Percentiles rank a stretch among this genome's conserved stretches.
These are phyloP conservation scores for Rhynchosporium agropyri DNA, from an alignment of 2,329 filamentous ascomycete genomes.

Conservation along the genomic window DNA sequence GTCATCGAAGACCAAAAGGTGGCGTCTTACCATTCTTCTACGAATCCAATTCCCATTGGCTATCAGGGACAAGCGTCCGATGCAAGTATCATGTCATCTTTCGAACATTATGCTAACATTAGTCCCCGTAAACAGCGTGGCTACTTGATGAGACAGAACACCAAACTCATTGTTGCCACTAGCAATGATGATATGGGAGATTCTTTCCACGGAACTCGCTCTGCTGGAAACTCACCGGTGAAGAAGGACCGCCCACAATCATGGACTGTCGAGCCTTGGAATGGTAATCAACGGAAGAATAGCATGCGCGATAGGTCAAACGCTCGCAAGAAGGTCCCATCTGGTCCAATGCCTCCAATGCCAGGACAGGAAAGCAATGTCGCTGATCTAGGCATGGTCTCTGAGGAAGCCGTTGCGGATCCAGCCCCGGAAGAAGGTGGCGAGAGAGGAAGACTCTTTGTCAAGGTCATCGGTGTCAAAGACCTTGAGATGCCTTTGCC, in stretches of 20 bases:
- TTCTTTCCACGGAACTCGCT: conserved; percentile 56
- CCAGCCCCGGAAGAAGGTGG: conserved; percentile 71
- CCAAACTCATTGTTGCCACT: conserved; percentile 93
- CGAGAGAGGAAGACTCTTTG: conserved; percentile 89
- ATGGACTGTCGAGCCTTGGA: conserved; percentile 98
- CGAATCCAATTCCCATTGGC: conserved; percentile 29
- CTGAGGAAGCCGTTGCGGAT: conserved; percentile 59
- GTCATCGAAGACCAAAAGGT: conserved; percentile 98
- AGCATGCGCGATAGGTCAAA: conserved; percentile 62
- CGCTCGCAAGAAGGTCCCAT: conserved; percentile 44
- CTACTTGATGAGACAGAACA: conserved; percentile 98
- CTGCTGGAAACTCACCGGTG: conserved; percentile 68
- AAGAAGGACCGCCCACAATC: conserved; percentile 84
- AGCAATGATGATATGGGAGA: conserved; percentile 64
- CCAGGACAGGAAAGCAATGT: conserved; percentile 85
- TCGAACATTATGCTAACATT: conserved; percentile 60
- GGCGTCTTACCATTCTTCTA: conserved; percentile 50
- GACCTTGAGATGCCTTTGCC: conserved; percentile 91
- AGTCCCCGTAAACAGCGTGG: conserved; percentile 77
- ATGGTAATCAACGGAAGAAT: conserved; percentile 71
- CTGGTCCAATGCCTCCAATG: conserved; percentile 74
- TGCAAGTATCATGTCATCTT: conserved; percentile 15
- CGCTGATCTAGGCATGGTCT: conserved; percentile 61
- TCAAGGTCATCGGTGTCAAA: conserved; percentile 98
- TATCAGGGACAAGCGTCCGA: conserved; percentile 52